Base-by-base conservation (phyloP, 1,284 basidiomycete genomes). In the Trichosporon asahii region DNA sequence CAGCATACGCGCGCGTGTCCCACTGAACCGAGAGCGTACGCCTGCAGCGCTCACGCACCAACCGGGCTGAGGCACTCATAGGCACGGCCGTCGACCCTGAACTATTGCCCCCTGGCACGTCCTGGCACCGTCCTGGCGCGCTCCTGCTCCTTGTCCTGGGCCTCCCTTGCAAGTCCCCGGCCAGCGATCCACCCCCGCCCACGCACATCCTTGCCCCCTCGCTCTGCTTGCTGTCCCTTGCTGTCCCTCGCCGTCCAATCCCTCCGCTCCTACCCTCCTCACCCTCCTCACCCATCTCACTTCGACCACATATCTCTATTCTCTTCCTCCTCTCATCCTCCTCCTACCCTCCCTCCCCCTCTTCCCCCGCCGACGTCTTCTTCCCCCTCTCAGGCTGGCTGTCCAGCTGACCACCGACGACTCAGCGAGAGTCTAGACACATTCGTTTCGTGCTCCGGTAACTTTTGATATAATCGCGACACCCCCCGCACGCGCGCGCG, bases 301-400 rank as follows among this genome's bases (percentile, higher is more conserved):
- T 29, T 33, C 14, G 21, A 37, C 31, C 35, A 40, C 35, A 40
- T 64, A 12, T 65, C 64, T 65, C 64, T 27, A 27, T 44, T 46
- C 25, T 46, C 44, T 65, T 70, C 35, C 67, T 64, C 66, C 67
- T 64, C 66, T 55, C 61, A 46, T 63, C 68, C 60, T 65, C 66
- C 66, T 68, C 68, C 15, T n/a, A 35, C 67, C 40, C 60, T 49
- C 61, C 37, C 63, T 44, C 49, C 60, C 49, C 65, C 37, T 49
- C 57, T 31, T 29, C 69, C 40, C 60, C 64, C 40, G 27, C 37
- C n/a, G 23, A 53, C 49, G n/a, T 46, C 68, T 49, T 61, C 66
- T 63, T 63, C 31, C 53, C 66, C 23, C 66, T 61, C 66, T 65
- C 35, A 44, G 25, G 46, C 68, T 66, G 37, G 33, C 61, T 35